These are phyloP conservation scores for Exophiala sp. DNA, from an alignment of 2,329 filamentous ascomycete species.

Conservation along the genomic window DNA sequence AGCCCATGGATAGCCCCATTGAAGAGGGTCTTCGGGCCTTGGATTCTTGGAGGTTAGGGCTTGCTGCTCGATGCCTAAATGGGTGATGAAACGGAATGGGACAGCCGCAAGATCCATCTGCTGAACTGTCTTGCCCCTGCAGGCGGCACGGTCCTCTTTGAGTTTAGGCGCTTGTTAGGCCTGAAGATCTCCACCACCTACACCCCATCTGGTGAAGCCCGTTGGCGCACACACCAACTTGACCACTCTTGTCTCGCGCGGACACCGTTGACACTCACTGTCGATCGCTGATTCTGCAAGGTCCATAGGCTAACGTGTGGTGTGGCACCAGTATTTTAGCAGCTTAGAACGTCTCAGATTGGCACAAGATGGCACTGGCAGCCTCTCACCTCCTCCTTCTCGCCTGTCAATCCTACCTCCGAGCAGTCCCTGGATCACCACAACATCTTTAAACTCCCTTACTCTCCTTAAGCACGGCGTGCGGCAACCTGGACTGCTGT, in stretches of 20 bases:
- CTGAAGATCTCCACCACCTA: conserved; percentile 2
- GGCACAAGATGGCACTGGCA: conserved; percentile 28
- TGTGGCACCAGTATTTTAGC: conserved; percentile 33
- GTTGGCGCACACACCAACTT: neutral
- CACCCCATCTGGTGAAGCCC: too few species aligned
- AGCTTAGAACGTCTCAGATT: conserved; percentile 34
- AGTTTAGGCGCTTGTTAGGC: neutral
- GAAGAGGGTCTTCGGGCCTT: conserved; percentile 2
- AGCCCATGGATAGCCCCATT: neutral
- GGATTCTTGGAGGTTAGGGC: conserved; percentile 12
- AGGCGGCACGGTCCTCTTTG: conserved; percentile 14
- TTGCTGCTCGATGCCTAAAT: conserved; percentile 12
- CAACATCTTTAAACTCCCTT: conserved; percentile 8
- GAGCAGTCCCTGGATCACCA: conserved; percentile 6
- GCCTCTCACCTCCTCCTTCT: conserved; percentile 15
- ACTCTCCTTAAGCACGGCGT: conserved; percentile 6
- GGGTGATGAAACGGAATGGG: neutral
- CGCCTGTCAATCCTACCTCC: conserved; percentile 15
- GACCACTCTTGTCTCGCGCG: conserved; percentile 8
- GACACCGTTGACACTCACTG: conserved; percentile 14
- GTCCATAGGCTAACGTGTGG: conserved; percentile 26
- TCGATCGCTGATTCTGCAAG: conserved; percentile 24
- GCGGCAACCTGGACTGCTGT: conserved; percentile 9
- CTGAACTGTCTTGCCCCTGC: conserved; percentile 3
- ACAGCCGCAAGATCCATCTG: neutral